These are phyloP conservation scores for Whalleya microplaca DNA, from an alignment of 2,329 filamentous ascomycete species.

Conservation along the genomic window DNA sequence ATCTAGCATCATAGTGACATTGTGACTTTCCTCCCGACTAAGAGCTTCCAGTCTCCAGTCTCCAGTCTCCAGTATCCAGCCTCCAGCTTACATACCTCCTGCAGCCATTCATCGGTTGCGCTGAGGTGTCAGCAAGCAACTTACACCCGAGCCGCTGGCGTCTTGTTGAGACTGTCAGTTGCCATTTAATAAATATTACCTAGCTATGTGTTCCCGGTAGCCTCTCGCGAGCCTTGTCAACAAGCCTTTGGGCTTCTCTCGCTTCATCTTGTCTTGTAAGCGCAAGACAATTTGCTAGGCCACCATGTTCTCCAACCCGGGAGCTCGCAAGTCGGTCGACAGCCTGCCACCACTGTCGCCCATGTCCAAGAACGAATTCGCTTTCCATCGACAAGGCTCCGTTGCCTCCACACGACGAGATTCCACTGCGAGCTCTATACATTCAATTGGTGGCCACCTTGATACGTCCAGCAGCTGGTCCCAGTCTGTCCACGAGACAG, in stretches of 20 bases:
- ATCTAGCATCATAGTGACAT: not conserved
- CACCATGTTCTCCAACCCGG: conserved; percentile 63
- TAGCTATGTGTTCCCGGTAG: conserved; percentile 58
- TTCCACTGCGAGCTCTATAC: conserved; percentile 85
- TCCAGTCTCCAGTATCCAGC: no score
- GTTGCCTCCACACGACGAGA: conserved; percentile 64
- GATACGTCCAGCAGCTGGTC: conserved; percentile 66
- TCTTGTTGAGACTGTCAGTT: conserved; percentile 24
- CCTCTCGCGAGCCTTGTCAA: conserved; percentile 41
- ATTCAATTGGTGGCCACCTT: conserved; percentile 82
- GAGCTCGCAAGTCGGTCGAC: conserved; percentile 67
- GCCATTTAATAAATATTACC: conserved; percentile 9
- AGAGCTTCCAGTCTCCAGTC: conserved; percentile 5
- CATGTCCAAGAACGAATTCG: conserved; percentile 57
- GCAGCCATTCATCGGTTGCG: conserved; percentile 15
- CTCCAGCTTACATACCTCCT: not conserved
- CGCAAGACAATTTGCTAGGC: conserved; percentile 11
- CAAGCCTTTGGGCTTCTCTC: conserved; percentile 41
- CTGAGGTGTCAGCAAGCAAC: conserved; percentile 8
- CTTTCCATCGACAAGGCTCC: conserved; percentile 59
- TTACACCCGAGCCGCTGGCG: conserved; percentile 10
- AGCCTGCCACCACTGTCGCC: conserved; percentile 61
- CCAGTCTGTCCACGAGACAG: conserved; percentile 67
- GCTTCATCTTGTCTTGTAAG: conserved; percentile 27
- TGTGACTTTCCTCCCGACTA: not conserved